A percentile compares a stretch with the other conserved stretches of the same genome.
phyloP scores from a whole-genome alignment of 768 basidiomycete genomes.

The Lactifluus pinguis region DNA sequence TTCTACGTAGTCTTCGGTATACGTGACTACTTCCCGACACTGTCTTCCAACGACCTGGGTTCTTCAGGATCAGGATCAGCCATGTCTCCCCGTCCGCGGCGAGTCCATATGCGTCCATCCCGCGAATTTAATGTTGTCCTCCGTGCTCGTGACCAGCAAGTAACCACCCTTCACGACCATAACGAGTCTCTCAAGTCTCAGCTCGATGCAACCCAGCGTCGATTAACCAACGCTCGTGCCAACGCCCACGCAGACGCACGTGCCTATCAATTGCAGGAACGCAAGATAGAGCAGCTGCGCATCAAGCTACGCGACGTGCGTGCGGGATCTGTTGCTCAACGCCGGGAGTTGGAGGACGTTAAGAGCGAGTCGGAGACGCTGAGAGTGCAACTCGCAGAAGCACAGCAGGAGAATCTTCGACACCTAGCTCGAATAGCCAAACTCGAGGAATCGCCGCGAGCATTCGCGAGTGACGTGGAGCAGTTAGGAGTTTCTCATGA shows the following conservation, averaged over 20 bases:
- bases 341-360: constrained; percentile 11
- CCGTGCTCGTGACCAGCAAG: constrained; percentile 16
- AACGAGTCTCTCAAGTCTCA: constrained; percentile 6
- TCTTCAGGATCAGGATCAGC: neutral
- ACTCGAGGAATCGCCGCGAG: constrained; percentile 9
- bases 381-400: neutral
- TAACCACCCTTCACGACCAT: constrained; percentile 13
- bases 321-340: constrained; percentile 1
- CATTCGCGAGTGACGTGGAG: neutral
- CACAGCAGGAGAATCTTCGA: constrained; percentile 2
- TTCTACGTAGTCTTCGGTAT: neutral
- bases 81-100: constrained; percentile 13
- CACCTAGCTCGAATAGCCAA: constrained; percentile 11
- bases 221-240: constrained; percentile 15
- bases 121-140: constrained; percentile 15
- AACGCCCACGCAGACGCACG: constrained; percentile 12
- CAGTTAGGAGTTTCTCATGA: constrained; percentile 2
- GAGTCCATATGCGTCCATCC: constrained; percentile 11
- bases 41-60: neutral
- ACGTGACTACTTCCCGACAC: neutral
- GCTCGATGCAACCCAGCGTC: constrained; percentile 9
- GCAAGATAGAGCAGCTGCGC: constrained; percentile 16
- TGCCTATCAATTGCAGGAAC: constrained; percentile 14
- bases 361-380: constrained; percentile 5
- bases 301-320: constrained; percentile 14